Base-by-base conservation (phyloP, 148 eudicot species). In the Suaeda aralocaspica region DNA sequence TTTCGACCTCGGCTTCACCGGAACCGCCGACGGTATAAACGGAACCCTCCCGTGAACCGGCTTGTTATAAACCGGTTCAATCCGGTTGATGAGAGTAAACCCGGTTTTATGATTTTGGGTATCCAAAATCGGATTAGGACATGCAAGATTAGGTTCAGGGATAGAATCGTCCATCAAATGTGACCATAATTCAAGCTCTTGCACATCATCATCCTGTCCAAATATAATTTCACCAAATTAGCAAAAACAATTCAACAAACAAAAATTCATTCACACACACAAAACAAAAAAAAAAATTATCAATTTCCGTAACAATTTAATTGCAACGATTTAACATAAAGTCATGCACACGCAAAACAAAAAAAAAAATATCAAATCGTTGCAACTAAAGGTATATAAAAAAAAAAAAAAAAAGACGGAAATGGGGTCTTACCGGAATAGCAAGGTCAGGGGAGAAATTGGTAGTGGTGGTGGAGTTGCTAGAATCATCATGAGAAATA, bases 111-210 rank as follows among this genome's bases (percentile, higher is more conserved):
- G 59, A 53, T 66, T 67, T 19, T 74, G 70, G 33, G 44, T 72
- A 8, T 39, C 72, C 30, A 73, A 72, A 74, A 67, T 61, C 28
- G 93, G 88, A 34, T 80, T 72, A n/a, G 77, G 80, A 49, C 84
- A 87, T 70, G 84, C 78, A 51, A 84, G 64, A 0, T 82, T 78
- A 9, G 79, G 33, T 62, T 78, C 93, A 22, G 96, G 79, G 25
- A 80, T 72, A 28, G 98, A 85, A 77, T 92, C 98, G 73, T 92
- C 96, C 75, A 90, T 93, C 15, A 92, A 83, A 80, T 86, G 84
- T 3, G 98, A 90, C 76, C 92, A 84, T 84, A 93, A 88, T 70
- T 92, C 98, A 14, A 92, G 82, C 66, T 84, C 81, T 85, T 88
- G 85, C 79, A 88, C 50, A 74, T 86, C 96, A 75, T 88, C 93